Evolutionary conservation across 805 yeast genomes (phyloP), one percentile per base, ranked within the genome.

Genomic region (Myxozyma udenii): DNA sequence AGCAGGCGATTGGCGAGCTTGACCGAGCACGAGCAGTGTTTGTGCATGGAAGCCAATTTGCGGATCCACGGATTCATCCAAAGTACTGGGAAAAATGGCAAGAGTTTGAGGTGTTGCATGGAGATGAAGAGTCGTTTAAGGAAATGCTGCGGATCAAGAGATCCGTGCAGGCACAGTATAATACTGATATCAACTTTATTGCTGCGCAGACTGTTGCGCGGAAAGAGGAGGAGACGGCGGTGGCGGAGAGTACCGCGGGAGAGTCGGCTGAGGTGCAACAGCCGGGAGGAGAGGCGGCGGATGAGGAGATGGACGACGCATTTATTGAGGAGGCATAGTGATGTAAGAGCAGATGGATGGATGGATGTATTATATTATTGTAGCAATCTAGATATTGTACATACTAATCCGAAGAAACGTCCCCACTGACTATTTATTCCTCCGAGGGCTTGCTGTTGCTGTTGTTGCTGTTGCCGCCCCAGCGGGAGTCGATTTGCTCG

Each of bases 71-170:
- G 21, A 58, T 64, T 24, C 66, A 51, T 4, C 33, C 48, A 2
- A 53, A 47, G 1, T 63, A 81, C 28, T 88, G 95, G 95, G 69
- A 68, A 1, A 66, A 68, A 25, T 90, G 95, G 95, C 82, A 82
- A 48, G 64, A 71, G 9, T 87, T 89, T 65, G 98, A 90, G 64
- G 65, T 85, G 30, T 73, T 77, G 12, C 60, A 78, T 65, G 98
- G 98, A 3, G 70, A 77, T 52, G 93, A 85, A 62, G 75, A 74
- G 2, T 78, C 85, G 0, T 88, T 78, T 66, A 87, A 85, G 61
- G 84, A 81, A 19, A 83, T 89, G 90, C 65, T 87, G 22, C 69
- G 83, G 41, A 71, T 72, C 55, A 84, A 81, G 63, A 74, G 87
- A 56, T 63, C 68, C 14, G 66, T 73, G n/a, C 58, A 55, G 40